Conservation (phyloP, 352 stramenopile genomes). For the Pythium sp. region DNA sequence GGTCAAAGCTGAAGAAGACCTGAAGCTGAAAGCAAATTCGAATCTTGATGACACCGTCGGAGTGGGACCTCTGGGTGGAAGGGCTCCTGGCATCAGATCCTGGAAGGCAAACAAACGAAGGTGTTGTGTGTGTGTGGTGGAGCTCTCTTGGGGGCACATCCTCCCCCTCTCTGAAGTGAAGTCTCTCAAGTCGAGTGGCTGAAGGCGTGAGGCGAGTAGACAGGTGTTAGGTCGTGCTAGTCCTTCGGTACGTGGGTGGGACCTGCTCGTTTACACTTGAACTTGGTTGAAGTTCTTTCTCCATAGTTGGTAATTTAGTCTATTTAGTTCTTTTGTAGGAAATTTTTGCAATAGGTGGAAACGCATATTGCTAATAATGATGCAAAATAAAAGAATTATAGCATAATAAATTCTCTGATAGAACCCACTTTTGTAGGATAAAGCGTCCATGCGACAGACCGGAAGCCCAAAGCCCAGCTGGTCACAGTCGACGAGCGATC, state of each 20-base stretch:
- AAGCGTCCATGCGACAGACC: not conserved
- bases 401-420: not conserved
- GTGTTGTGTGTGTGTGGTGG: not conserved
- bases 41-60: not conserved
- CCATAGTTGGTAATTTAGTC: not conserved
- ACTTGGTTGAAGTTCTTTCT: not conserved
- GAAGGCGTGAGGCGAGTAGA: not conserved
- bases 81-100: not conserved
- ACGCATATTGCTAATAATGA: too few relatives aligned
- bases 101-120: not conserved
- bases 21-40: not conserved
- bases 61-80: not conserved
- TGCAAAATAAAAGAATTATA: too few relatives aligned
- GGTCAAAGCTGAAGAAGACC: not conserved
- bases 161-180: not conserved
- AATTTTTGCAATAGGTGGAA: not conserved
- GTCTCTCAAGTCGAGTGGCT: not conserved
- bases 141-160: not conserved
- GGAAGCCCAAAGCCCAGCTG: not conserved
- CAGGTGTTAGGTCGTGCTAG: slow-evolving; percentile 6
- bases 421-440: not conserved
- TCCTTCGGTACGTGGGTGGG: not conserved
- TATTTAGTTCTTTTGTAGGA: not conserved
- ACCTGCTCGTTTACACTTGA: slow-evolving; percentile 11
- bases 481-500: not conserved